A percentile compares a stretch with the other conserved stretches of the same genome.
Evolutionary conservation across 2,329 filamentous ascomycete genomes (phyloP).

Genomic region (Lizonia empirigonia): DNA sequence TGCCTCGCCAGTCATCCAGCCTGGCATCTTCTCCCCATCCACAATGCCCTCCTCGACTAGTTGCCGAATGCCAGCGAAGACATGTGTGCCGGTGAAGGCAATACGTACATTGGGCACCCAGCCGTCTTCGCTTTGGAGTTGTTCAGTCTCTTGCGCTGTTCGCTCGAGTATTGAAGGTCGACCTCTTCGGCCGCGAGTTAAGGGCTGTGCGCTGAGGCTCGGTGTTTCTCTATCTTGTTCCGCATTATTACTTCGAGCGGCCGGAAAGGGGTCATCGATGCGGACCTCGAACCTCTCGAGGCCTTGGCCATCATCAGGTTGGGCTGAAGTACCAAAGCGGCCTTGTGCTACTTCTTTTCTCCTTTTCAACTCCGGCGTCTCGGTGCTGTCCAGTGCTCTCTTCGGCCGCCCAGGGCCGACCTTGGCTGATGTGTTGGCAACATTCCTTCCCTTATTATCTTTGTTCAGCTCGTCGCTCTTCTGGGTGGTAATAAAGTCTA

Average conservation of each 20-base stretch:
- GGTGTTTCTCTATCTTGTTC: conserved; percentile 26
- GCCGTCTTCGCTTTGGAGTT: conserved; percentile 29
- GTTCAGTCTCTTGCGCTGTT: conserved; percentile 38
- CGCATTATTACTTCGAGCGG: conserved; percentile 5
- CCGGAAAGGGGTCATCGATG: conserved; percentile 53
- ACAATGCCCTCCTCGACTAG: conserved; percentile 78
- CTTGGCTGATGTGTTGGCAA: conserved; percentile 23
- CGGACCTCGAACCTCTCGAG: conserved; percentile 58
- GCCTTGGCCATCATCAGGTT: conserved; percentile 19
- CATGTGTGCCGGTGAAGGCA: conserved; percentile 74
- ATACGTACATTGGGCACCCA: conserved; percentile 69
- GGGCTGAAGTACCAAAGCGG: conserved; percentile 67
- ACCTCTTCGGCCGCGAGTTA: conserved; percentile 32
- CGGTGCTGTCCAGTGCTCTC: conserved; percentile 31
- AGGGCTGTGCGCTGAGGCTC: conserved; percentile 20
- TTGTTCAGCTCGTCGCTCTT: conserved; percentile 30
- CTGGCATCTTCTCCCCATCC: conserved; percentile 78
- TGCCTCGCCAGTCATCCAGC: conserved; percentile 90
- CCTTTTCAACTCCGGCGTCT: conserved; percentile 57
- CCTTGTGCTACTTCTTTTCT: conserved; percentile 66
- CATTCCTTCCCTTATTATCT: conserved; percentile 6
- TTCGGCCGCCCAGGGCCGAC: conserved; percentile 36
- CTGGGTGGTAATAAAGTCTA: conserved; percentile 52
- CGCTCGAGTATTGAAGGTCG: conserved; percentile 44
- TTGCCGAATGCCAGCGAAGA: conserved; percentile 79